These are phyloP conservation scores for Gentiana straminea DNA, from an alignment of 257 asterid genomes.

Conservation along the genomic window DNA sequence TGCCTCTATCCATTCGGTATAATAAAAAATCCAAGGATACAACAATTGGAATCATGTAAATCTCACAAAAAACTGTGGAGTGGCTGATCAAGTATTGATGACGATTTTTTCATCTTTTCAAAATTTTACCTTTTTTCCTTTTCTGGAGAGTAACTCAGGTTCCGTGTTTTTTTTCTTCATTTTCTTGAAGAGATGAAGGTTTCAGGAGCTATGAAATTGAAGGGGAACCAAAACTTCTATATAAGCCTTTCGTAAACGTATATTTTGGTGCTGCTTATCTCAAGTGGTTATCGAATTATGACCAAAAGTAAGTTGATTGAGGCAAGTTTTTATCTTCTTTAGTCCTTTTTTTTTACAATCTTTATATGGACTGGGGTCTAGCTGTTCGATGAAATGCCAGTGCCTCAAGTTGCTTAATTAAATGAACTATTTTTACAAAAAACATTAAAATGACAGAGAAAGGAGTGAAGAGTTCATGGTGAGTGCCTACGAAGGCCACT, in stretches of 20 bases:
- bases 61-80: constrained; percentile 61
- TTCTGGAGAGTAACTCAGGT: constrained; percentile 8
- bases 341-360: not conserved
- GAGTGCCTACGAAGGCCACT: constrained; percentile 68
- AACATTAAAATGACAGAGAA: constrained; percentile 41
- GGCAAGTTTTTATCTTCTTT: not conserved
- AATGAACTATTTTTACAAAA: not conserved
- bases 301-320: constrained; percentile 41
- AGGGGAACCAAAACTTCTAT: constrained; percentile 37
- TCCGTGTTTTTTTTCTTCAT: constrained; percentile 18
- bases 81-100: constrained; percentile 59
- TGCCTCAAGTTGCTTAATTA: not conserved
- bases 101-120: not conserved
- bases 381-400: too few species aligned
- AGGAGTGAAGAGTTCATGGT: constrained; percentile 90
- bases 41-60: constrained; percentile 70
- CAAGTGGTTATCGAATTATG: constrained; percentile 67
- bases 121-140: not conserved
- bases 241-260: constrained; percentile 67
- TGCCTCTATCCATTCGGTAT: constrained; percentile 52
- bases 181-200: constrained; percentile 52
- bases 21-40: constrained; percentile 55
- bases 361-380: too few species aligned
- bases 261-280: constrained; percentile 92
- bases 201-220: constrained; percentile 40